phyloP scores from a whole-genome alignment of 306 rosid species.

The Leucaena leucocephala region DNA sequence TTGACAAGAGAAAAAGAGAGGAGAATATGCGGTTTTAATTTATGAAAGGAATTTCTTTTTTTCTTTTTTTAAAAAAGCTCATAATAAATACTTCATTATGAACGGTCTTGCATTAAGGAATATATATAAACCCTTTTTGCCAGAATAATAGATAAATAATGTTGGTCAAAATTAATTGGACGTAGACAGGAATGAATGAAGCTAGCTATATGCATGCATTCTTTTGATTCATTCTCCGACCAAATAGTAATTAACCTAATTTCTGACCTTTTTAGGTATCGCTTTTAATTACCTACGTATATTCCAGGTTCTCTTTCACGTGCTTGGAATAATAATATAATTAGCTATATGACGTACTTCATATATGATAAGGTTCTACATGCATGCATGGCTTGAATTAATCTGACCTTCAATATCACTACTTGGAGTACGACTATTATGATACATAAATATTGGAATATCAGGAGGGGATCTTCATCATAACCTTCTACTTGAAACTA shows the following conservation, averaged over 20 bases:
- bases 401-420: not conserved
- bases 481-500: too few species aligned
- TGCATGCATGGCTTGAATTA: not conserved
- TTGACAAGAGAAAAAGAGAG: not conserved
- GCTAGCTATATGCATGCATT: not conserved
- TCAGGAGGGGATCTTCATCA: too few species aligned
- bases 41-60: not conserved
- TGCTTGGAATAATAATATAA: not conserved
- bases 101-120: too few species aligned
- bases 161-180: slow-evolving; percentile 10
- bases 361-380: not conserved
- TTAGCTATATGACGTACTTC: not conserved
- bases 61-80: not conserved
- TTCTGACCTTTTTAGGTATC: not conserved
- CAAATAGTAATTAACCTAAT: not conserved
- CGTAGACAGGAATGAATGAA: not conserved
- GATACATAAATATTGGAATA: too few species aligned
- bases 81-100: not conserved
- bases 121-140: not conserved
- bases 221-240: not conserved
- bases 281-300: too few species aligned
- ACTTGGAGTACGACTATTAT: not conserved
- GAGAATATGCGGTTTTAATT: not conserved
- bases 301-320: not conserved
- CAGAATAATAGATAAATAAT: not conserved